Evolutionary conservation across 768 basidiomycete species (phyloP).

Genomic region (Tremella fuciformis): DNA sequence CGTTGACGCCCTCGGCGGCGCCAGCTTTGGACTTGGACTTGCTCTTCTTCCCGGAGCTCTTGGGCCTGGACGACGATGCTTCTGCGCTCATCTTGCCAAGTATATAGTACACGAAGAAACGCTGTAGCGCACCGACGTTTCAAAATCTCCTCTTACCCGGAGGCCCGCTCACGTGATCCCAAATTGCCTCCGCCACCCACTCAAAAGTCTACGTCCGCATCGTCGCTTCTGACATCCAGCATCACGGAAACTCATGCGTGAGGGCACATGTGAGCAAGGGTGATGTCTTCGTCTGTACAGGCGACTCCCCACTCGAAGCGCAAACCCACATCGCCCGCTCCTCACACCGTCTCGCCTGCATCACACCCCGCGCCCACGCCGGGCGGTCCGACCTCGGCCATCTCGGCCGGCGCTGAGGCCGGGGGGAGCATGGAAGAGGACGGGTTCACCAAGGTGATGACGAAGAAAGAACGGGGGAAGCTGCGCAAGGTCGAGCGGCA

Average conservation of each 20-base stretch:
- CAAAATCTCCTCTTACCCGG: too few species aligned
- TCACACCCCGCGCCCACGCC: too few species aligned
- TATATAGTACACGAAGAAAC: too few species aligned
- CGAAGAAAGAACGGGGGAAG: conserved; percentile 46
- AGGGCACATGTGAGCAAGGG: background rate
- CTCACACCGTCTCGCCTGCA: background rate
- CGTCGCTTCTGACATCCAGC: too few species aligned
- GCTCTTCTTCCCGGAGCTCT: conserved; percentile 18
- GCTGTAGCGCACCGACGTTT: too few species aligned
- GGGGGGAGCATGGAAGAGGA: conserved; percentile 16
- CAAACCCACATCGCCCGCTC: background rate
- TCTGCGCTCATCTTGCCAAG: too few species aligned
- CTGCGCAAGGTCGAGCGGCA: conserved; percentile 55
- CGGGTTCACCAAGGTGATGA: conserved; percentile 44
- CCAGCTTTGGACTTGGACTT: conserved; percentile 13
- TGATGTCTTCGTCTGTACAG: background rate
- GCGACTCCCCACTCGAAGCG: background rate
- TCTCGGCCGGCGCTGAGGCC: background rate
- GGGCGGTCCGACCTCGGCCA: background rate
- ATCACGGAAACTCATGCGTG: too few species aligned
- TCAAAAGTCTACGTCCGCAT: too few species aligned
- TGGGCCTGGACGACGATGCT: too few species aligned
- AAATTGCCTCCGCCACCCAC: too few species aligned
- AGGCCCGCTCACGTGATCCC: too few species aligned
- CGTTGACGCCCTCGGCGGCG: conserved; percentile 9